phyloP scores from a whole-genome alignment of 2,329 filamentous ascomycete species.

The Sarocladiaceae sp. region DNA sequence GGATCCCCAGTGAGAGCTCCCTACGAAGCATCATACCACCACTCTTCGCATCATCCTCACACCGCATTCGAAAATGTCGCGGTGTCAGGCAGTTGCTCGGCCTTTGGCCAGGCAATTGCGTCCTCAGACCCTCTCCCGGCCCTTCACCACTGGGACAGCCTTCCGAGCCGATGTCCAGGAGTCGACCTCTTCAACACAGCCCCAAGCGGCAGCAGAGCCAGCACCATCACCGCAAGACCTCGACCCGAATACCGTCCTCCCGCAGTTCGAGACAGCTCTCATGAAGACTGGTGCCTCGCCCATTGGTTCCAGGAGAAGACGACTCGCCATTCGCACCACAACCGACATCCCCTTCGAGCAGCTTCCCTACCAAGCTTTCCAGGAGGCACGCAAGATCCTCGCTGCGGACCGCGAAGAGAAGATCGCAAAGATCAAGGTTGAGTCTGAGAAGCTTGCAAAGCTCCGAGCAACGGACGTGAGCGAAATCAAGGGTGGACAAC shows the following conservation, averaged over 20 bases:
- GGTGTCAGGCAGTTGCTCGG: conserved; percentile 54
- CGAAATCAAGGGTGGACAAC: conserved; percentile 57
- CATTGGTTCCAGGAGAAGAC: conserved; percentile 79
- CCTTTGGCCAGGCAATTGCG: conserved; percentile 51
- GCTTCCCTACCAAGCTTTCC: conserved; percentile 95
- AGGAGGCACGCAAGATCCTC: conserved; percentile 85
- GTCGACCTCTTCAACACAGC: conserved; percentile 12
- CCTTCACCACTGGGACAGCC: conserved; percentile 30
- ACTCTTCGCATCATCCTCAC: background rate
- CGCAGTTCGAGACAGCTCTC: conserved; percentile 56
- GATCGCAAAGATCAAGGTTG: conserved; percentile 64
- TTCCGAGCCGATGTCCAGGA: conserved; percentile 23
- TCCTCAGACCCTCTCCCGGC: conserved; percentile 30
- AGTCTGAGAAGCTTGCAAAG: conserved; percentile 64
- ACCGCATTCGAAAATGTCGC: conserved; percentile 44
- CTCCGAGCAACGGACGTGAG: conserved; percentile 56
- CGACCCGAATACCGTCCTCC: conserved; percentile 67
- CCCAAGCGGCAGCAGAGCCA: background rate
- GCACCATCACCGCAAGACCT: conserved; percentile 39
- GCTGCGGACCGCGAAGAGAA: conserved; percentile 78
- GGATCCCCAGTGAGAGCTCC: background rate
- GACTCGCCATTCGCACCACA: conserved; percentile 63
- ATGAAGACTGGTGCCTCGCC: conserved; percentile 65
- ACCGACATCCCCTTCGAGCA: conserved; percentile 81
- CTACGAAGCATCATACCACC: conserved; percentile 13